A percentile compares a stretch with the other conserved stretches of the same genome.
Evolutionary conservation across 2,329 filamentous ascomycete species (phyloP).

Genomic region (Colletotrichum zoysiae): DNA sequence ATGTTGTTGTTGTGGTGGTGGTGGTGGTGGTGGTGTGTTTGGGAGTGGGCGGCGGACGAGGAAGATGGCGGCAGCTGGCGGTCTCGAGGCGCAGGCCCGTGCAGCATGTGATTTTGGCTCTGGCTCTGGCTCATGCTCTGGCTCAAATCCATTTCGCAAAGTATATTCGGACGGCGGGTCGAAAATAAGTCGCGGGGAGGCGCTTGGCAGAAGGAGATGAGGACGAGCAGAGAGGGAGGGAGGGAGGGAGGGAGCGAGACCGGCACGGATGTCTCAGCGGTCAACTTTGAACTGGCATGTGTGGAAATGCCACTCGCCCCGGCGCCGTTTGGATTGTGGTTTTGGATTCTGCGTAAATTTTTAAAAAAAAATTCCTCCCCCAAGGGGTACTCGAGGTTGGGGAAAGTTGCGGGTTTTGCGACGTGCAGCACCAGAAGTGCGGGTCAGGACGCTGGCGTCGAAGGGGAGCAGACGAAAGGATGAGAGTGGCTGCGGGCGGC

Average conservation of each 20-base stretch:
- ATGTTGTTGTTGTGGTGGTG: slow-evolving; percentile 18
- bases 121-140: slow-evolving; percentile 46
- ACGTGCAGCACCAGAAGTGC: slow-evolving; percentile 21
- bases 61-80: slow-evolving; percentile 42
- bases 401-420: slow-evolving; percentile 12
- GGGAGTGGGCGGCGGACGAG: slow-evolving; percentile 34
- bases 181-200: slow-evolving; percentile 27
- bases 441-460: slow-evolving; percentile 22
- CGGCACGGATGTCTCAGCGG: slow-evolving; percentile 40
- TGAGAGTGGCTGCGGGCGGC: slow-evolving; percentile 36
- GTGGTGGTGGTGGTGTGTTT: slow-evolving; percentile 17
- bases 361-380: neutral
- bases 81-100: slow-evolving; percentile 47
- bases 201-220: slow-evolving; percentile 12
- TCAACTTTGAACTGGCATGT: slow-evolving; percentile 40
- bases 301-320: slow-evolving; percentile 36
- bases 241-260: slow-evolving; percentile 33
- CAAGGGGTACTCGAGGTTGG: neutral
- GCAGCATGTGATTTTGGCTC: slow-evolving; percentile 63
- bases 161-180: slow-evolving; percentile 39
- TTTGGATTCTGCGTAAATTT: neutral
- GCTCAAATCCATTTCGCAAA: slow-evolving; percentile 44
- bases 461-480: slow-evolving; percentile 25
- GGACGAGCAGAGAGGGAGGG: slow-evolving; percentile 12
- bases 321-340: slow-evolving; percentile 23